These are phyloP conservation scores for sorghum (Sorghum bicolor) DNA, from an alignment of 176 grass and related monocot species.

Conservation along the genomic window DNA sequence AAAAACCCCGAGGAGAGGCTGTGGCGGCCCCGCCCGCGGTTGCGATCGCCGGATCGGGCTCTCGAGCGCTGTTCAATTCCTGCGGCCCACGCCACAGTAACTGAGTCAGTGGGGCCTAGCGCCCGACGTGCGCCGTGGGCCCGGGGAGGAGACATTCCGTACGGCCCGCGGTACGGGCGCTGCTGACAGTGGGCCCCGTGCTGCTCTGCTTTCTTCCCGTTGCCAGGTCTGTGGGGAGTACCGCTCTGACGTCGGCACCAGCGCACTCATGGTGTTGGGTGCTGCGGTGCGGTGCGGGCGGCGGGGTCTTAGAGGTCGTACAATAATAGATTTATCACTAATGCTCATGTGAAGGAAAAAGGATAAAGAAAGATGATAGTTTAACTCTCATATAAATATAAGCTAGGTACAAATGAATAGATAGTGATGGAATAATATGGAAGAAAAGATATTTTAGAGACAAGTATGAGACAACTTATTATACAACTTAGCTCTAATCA, in stretches of 20 bases:
- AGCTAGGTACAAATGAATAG: too few relatives aligned
- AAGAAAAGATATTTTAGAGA: too few relatives aligned
- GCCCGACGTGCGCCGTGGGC: neutral
- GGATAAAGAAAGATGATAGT: too few relatives aligned
- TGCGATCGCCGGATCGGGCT: neutral
- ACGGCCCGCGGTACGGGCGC: constrained; percentile 37
- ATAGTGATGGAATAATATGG: too few relatives aligned
- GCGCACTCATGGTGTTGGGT: neutral
- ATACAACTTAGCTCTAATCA: too few relatives aligned
- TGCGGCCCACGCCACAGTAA: neutral
- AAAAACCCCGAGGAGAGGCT: neutral
- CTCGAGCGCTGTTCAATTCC: neutral
- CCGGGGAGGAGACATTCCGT: constrained; percentile 19
- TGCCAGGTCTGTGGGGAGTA: neutral
- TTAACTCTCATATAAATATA: too few relatives aligned
- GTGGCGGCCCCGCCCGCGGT: too few relatives aligned
- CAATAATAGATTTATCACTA: too few relatives aligned
- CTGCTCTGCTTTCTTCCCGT: neutral
- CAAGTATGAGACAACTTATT: too few relatives aligned
- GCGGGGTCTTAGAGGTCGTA: too few relatives aligned
- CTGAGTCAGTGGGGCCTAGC: neutral
- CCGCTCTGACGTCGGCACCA: neutral
- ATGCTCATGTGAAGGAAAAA: too few relatives aligned
- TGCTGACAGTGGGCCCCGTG: neutral
- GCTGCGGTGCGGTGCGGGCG: neutral